Evolutionary conservation across 441 rosid genomes (phyloP), one percentile per base, ranked within the genome.

Genomic region (Breynia disticha): DNA sequence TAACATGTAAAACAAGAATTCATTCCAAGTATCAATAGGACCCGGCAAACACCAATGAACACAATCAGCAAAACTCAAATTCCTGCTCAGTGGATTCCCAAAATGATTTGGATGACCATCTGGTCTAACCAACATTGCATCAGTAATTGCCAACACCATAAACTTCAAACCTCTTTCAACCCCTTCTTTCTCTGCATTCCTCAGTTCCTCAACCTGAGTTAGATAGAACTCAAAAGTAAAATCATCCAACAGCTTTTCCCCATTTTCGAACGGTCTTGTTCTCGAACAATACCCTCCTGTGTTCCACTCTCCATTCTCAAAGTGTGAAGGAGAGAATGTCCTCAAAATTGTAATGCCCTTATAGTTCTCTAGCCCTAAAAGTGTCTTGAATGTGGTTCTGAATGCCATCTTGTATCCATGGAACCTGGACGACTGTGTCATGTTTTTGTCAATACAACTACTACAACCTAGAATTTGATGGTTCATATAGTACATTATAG

Each of bases 21-120:
- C 37, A 21, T 50, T 50, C 53, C 53, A 50, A 14, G 53, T 50
- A 21, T 50, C 53, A 50, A 50, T 50, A 22, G 97, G 91, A 4
- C 95, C 97, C 0, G 97, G 97, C 71, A 84, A 60, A 61, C 94
- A 90, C 97, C 97, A 90, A 65, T 90, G 97, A 42, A 86, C 91
- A 63, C 94, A 90, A 61, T 90, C 95, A 18, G 76, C 72, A 2
- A 24, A 24, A 24, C 32, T 24, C 32, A 24, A 24, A 24, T 24
- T 24, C 32, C 32, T 24, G 7, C 32, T 24, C 32, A 24, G 7
- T 3, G 32, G 32, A 24, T 24, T 24, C 16, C 95, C 93, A 46
- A 62, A 74, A 28, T 60, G 57, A 56, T 71, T 72, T 0, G 97
- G 97, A 63, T 89, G 93, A 8, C 90, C 97, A 60, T 89, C 97